phyloP scores from a whole-genome alignment of 352 stramenopile species.

The Phytophthora rubi region DNA sequence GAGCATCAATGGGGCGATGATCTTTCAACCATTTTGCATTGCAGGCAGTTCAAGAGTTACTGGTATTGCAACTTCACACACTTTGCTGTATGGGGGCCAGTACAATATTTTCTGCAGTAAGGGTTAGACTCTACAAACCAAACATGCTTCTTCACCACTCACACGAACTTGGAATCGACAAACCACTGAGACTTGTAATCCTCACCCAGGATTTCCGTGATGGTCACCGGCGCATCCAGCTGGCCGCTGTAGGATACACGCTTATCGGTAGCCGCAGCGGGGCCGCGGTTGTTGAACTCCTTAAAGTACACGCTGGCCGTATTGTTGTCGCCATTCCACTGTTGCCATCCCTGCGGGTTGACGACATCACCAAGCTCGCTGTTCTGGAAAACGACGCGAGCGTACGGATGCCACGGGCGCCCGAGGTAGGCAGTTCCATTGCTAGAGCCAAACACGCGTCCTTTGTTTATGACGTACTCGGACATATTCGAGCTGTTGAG shows the following conservation, averaged over 20 bases:
- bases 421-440: neutral
- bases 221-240: neutral
- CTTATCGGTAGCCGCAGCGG: neutral
- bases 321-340: neutral
- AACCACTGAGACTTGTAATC: conserved; percentile 3
- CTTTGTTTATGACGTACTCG: conserved; percentile 6
- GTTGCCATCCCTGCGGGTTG: neutral
- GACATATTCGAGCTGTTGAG: neutral
- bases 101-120: too few relatives aligned
- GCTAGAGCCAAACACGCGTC: neutral
- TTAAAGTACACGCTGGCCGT: conserved; percentile 2
- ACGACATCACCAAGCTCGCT: conserved; percentile 1
- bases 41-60: too few relatives aligned
- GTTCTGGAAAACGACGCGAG: neutral
- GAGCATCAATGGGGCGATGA: too few relatives aligned
- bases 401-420: neutral
- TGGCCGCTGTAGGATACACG: conserved; percentile 2
- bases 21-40: too few relatives aligned
- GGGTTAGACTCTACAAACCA: too few relatives aligned
- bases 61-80: too few relatives aligned
- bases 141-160: too few relatives aligned
- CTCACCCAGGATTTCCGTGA: conserved; percentile 2
- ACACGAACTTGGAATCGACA: conserved; percentile 4
- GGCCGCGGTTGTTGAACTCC: conserved; percentile 6
- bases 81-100: too few relatives aligned